A percentile compares a stretch with the other conserved stretches of the same genome.
phyloP scores from a whole-genome alignment of 257 asterid species.

The Solanum pinnatisectum region DNA sequence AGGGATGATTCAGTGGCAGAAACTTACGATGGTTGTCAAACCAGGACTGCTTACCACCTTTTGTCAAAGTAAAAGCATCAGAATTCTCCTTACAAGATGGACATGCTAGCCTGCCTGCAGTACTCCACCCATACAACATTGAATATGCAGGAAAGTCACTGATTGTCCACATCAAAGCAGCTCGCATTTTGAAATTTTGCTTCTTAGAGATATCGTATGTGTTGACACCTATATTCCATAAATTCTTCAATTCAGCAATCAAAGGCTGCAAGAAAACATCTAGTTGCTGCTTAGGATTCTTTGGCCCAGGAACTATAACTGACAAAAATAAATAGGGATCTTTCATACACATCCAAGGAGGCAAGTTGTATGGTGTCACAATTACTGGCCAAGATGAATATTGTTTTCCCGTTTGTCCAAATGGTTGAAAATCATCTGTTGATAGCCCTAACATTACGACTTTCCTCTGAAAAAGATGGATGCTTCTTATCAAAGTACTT shows the following conservation, averaged over 20 bases:
- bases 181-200: not conserved
- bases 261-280: not conserved
- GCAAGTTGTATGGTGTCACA: not conserved
- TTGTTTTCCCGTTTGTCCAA: too few relatives aligned
- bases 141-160: not conserved
- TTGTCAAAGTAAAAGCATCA: too few relatives aligned
- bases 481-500: not conserved
- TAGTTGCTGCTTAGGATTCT: not conserved
- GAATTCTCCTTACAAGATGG: not conserved
- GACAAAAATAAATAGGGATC: not conserved
- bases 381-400: not conserved
- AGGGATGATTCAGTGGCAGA: too few relatives aligned
- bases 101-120: not conserved
- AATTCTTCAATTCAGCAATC: not conserved
- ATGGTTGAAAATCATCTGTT: too few relatives aligned
- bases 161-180: not conserved
- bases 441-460: too few relatives aligned
- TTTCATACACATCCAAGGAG: not conserved
- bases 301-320: not conserved
- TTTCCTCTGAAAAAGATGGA: too few relatives aligned
- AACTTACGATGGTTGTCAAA: too few relatives aligned
- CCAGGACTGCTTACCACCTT: too few relatives aligned
- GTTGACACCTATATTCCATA: not conserved
- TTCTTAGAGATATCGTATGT: not conserved
- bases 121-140: not conserved